Conservation (phyloP, 1,284 basidiomycete genomes). For the Trametes hirsuta region DNA sequence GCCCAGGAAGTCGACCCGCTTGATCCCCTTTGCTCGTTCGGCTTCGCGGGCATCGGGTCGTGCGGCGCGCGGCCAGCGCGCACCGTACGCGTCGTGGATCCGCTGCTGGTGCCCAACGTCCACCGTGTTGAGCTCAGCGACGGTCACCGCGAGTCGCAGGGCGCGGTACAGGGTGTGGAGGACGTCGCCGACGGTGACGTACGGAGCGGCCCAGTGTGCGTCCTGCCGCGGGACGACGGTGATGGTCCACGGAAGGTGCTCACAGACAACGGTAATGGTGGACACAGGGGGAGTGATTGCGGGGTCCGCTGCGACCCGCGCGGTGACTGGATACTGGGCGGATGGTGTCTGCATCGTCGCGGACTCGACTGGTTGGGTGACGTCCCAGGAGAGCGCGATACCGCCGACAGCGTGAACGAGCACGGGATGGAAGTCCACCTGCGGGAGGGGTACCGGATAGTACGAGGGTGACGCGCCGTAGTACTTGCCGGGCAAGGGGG, state of each 20-base stretch:
- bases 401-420: slow-evolving; percentile 11
- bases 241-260: slow-evolving; percentile 24
- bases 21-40: slow-evolving; percentile 27
- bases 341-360: slow-evolving; percentile 6
- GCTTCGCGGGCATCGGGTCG: slow-evolving; percentile 10
- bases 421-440: slow-evolving; percentile 14
- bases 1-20: slow-evolving; percentile 33
- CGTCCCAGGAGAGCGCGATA: slow-evolving; percentile 21
- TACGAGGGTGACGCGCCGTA: not conserved
- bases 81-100: slow-evolving; percentile 21
- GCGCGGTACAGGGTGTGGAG: slow-evolving; percentile 24
- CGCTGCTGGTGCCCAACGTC: slow-evolving; percentile 18
- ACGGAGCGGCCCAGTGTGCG: slow-evolving; percentile 21
- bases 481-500: slow-evolving; percentile 10
- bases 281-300: slow-evolving; percentile 13
- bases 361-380: slow-evolving; percentile 9
- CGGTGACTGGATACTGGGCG: slow-evolving; percentile 2
- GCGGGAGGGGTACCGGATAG: not conserved
- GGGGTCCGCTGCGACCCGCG: slow-evolving; percentile 12
- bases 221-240: slow-evolving; percentile 3
- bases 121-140: slow-evolving; percentile 16
- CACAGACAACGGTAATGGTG: slow-evolving; percentile 22
- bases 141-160: slow-evolving; percentile 19
- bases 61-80: slow-evolving; percentile 19
- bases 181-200: slow-evolving; percentile 29